Evolutionary conservation across 805 yeast species (phyloP).

Genomic region (Candida fluviatilis): DNA sequence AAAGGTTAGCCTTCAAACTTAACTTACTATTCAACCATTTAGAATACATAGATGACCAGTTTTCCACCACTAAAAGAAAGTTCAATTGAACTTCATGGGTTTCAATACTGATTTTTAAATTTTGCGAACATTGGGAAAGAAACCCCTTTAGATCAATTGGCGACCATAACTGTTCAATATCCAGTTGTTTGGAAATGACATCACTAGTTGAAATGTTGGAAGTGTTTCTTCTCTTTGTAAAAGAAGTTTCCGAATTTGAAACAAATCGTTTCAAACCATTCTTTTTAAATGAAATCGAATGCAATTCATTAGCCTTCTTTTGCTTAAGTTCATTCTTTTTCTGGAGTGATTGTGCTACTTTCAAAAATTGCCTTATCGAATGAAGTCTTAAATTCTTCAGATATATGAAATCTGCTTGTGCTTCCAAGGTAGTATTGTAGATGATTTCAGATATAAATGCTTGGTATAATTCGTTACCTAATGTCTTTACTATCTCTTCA

Average conservation of each 20-base stretch:
- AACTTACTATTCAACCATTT: constrained; percentile 49
- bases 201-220: constrained; percentile 9
- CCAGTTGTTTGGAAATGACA: constrained; percentile 24
- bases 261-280: constrained; percentile 17
- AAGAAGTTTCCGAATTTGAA: constrained; percentile 10
- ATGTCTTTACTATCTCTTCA: constrained; percentile 23
- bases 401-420: constrained; percentile 42
- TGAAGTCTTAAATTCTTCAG: constrained; percentile 24
- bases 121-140: constrained; percentile 23
- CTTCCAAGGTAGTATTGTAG: constrained; percentile 38
- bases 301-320: constrained; percentile 31
- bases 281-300: constrained; percentile 18
- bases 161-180: constrained; percentile 43
- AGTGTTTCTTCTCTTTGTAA: constrained; percentile 1
- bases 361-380: constrained; percentile 27
- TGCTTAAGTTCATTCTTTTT: constrained; percentile 20
- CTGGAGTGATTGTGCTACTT: constrained; percentile 19
- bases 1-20: constrained; percentile 28
- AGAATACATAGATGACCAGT: constrained; percentile 45
- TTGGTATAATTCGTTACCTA: constrained; percentile 49
- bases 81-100: constrained; percentile 21
- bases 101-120: constrained; percentile 20
- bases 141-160: constrained; percentile 39
- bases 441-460: constrained; percentile 62
- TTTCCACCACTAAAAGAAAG: constrained; percentile 41